phyloP scores from a whole-genome alignment of 2,329 filamentous ascomycete species.

The Blastomyces gilchristii region DNA sequence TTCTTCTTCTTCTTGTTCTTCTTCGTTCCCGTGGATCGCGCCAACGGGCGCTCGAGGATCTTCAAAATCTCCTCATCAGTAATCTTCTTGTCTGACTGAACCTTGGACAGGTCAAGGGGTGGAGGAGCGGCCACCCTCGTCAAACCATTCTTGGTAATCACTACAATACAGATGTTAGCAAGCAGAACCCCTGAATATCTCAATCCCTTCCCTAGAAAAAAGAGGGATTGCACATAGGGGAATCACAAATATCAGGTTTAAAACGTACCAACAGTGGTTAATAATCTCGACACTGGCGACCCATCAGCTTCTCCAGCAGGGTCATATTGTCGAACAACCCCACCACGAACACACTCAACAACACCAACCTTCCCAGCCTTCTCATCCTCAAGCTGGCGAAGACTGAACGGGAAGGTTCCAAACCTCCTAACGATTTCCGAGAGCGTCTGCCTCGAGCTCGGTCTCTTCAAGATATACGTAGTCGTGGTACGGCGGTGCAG shows the following conservation, averaged over 20 bases:
- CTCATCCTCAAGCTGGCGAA: constrained; percentile 94
- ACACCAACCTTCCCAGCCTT: constrained; percentile 90
- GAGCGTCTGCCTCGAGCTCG: constrained; percentile 81
- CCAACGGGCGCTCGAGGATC: constrained; percentile 79
- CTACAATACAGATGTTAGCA: constrained; percentile 38
- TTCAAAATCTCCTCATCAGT: constrained; percentile 89
- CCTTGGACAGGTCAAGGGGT: constrained; percentile 64
- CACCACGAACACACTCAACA: constrained; percentile 87
- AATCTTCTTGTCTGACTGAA: constrained; percentile 96
- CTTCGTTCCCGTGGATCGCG: constrained; percentile 52
- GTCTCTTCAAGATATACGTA: constrained; percentile 87
- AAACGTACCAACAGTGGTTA: constrained; percentile 83
- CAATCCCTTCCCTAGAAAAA: neutral
- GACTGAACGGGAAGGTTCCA: constrained; percentile 92
- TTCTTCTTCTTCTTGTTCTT: constrained; percentile 92
- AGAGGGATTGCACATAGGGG: neutral
- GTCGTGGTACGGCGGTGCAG: constrained; percentile 86
- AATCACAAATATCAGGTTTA: constrained; percentile 4
- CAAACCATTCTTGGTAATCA: constrained; percentile 95
- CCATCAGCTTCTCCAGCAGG: constrained; percentile 88
- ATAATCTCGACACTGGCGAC: constrained; percentile 69
- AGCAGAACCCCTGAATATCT: neutral
- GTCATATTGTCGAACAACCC: constrained; percentile 92
- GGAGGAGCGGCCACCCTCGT: constrained; percentile 73
- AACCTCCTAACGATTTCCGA: constrained; percentile 97